A percentile compares a stretch with the other conserved stretches of the same genome.
Evolutionary conservation across 208 protist genomes (phyloP).

Genomic region (Crithidia sp.): DNA sequence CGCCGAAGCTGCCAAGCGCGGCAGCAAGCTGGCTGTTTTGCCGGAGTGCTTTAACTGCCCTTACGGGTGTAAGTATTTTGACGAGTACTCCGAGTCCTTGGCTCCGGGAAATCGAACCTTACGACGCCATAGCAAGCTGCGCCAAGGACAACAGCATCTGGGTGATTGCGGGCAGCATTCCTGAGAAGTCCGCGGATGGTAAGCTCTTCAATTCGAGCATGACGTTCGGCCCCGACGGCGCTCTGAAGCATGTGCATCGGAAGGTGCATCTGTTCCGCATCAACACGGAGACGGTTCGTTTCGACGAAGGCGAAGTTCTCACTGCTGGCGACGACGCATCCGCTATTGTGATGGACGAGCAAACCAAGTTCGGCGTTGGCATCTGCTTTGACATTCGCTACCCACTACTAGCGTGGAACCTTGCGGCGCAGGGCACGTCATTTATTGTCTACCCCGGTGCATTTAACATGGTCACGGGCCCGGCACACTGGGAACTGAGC

Average conservation of each 20-base stretch:
- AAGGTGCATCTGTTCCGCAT: conserved; percentile 98
- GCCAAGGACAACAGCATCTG: conserved; percentile 82
- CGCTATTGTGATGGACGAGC: conserved; percentile 48
- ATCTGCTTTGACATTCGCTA: conserved; percentile 99
- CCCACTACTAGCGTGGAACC: conserved; percentile 90
- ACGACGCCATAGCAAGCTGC: conserved; percentile 66
- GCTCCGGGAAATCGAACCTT: conserved; percentile 72
- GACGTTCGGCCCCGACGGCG: conserved; percentile 91
- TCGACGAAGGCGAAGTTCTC: conserved; percentile 96
- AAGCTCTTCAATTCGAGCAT: conserved; percentile 96
- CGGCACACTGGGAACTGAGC: conserved; percentile 97
- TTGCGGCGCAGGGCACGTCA: conserved; percentile 73
- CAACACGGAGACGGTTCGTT: conserved; percentile 94
- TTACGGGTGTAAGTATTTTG: conserved; percentile 95
- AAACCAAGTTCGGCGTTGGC: conserved; percentile 93
- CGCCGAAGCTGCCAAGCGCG: conserved; percentile 67
- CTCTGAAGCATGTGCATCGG: conserved; percentile 86
- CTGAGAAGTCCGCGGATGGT: conserved; percentile 81
- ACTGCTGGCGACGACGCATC: conserved; percentile 81
- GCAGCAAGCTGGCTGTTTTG: conserved; percentile 89
- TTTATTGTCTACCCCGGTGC: conserved; percentile 96
- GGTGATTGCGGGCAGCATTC: conserved; percentile 94
- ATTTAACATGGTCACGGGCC: conserved; percentile 99
- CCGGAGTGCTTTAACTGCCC: conserved; percentile 96
- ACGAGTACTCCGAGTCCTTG: conserved; percentile 93